Evolutionary conservation across 164 flowering plant species (phyloP).

Genomic region (Vitis amurensis): DNA sequence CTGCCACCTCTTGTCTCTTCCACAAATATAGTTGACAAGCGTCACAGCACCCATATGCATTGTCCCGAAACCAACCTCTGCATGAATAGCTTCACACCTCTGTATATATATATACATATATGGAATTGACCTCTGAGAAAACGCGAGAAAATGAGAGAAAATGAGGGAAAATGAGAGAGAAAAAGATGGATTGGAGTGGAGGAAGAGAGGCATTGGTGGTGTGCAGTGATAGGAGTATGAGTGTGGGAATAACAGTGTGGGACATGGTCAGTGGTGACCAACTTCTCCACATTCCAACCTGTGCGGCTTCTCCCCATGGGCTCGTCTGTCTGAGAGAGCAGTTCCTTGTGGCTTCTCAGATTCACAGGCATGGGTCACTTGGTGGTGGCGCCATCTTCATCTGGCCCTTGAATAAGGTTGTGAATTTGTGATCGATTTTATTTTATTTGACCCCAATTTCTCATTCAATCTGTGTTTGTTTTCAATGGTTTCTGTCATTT

Average conservation of each 20-base stretch:
- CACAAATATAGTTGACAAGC: conserved; percentile 1
- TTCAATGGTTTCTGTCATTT: no score
- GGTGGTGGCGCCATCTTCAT: conserved; percentile 53
- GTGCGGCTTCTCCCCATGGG: conserved; percentile 56
- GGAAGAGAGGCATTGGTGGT: conserved; percentile 48
- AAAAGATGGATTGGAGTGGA: conserved; percentile 11
- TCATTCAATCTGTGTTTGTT: no score
- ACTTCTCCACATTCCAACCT: conserved; percentile 52
- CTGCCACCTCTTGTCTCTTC: conserved; percentile 18
- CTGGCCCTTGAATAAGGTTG: conserved; percentile 58
- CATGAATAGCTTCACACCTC: conserved; percentile 10
- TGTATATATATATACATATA: neutral
- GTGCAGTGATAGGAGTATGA: conserved; percentile 52
- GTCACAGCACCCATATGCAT: conserved; percentile 4
- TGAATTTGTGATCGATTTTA: neutral
- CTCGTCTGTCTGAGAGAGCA: conserved; percentile 45
- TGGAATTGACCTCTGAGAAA: no score
- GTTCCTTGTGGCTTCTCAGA: conserved; percentile 55
- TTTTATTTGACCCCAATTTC: neutral
- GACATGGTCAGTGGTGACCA: conserved; percentile 44
- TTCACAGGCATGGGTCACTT: conserved; percentile 42
- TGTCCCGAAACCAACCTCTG: neutral
- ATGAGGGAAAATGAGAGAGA: conserved; percentile 4
- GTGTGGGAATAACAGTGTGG: conserved; percentile 45
- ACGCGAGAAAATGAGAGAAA: neutral